Evolutionary conservation across 352 stramenopile genomes (phyloP).

Genomic region (Phytopythium boreale): DNA sequence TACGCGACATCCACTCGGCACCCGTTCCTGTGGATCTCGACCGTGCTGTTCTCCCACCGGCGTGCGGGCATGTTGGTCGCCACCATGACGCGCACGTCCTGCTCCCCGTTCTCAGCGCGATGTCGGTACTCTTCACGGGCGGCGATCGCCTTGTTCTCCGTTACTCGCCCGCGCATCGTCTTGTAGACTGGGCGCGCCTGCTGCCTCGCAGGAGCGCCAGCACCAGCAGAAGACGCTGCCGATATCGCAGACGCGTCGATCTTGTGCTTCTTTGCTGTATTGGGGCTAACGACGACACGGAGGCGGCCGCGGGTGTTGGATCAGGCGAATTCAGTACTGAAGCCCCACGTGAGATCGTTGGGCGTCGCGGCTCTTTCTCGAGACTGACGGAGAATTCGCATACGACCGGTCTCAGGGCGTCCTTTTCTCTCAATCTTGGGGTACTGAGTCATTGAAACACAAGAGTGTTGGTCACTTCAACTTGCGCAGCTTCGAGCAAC

Average conservation of each 20-base stretch:
- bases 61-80: background rate
- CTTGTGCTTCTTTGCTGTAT: background rate
- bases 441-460: too few relatives aligned
- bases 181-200: background rate
- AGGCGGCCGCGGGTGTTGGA: too few relatives aligned
- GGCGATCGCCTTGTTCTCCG: background rate
- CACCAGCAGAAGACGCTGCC: background rate
- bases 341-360: background rate
- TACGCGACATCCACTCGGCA: background rate
- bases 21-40: background rate
- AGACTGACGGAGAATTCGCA: background rate
- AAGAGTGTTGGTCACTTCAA: background rate
- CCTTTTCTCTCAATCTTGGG: too few relatives aligned
- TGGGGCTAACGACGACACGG: background rate
- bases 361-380: background rate
- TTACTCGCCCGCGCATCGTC: background rate
- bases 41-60: background rate
- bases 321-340: background rate
- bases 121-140: background rate
- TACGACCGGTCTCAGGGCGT: background rate
- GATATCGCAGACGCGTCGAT: background rate
- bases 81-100: constrained; percentile 1
- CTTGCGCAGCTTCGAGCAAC: background rate
- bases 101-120: background rate
- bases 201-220: too few relatives aligned